Evolutionary conservation across 2,329 filamentous ascomycete genomes (phyloP).

Genomic region (Penicillium sp.): DNA sequence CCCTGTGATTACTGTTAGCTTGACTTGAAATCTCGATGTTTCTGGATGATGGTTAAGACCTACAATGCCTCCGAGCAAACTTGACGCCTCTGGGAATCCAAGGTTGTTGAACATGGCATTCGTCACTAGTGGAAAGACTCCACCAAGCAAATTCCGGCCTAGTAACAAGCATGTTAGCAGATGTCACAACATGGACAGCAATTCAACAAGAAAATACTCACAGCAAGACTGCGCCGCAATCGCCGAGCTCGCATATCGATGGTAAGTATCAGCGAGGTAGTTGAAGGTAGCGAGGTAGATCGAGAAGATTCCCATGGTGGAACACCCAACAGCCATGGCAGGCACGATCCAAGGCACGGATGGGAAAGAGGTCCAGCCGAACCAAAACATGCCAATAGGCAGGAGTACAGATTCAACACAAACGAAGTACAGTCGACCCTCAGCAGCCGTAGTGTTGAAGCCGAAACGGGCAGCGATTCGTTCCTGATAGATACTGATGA

Average conservation of each 20-base stretch:
- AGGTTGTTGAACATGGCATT: conserved; percentile 71
- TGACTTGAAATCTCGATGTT: background rate
- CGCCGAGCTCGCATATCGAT: conserved; percentile 80
- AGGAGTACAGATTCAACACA: conserved; percentile 75
- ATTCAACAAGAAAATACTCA: conserved; percentile 20
- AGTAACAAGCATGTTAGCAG: background rate
- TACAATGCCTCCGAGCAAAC: conserved; percentile 73
- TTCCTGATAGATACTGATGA: conserved; percentile 73
- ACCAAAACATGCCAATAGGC: conserved; percentile 79
- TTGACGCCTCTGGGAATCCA: conserved; percentile 70
- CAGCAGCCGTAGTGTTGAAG: conserved; percentile 59
- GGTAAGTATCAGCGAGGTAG: conserved; percentile 86
- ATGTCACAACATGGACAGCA: background rate
- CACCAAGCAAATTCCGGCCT: conserved; percentile 75
- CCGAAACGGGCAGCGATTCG: conserved; percentile 58
- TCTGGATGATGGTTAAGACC: conserved; percentile 14
- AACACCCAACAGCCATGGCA: conserved; percentile 67
- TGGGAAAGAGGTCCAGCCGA: conserved; percentile 69
- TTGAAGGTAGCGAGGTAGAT: conserved; percentile 91
- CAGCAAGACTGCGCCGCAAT: conserved; percentile 85
- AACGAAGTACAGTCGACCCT: conserved; percentile 79
- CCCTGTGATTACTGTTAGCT: conserved; percentile 36
- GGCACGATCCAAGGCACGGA: conserved; percentile 73
- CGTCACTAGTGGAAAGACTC: conserved; percentile 78
- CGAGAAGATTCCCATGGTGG: conserved; percentile 82